Base-by-base conservation (phyloP, 73 alveolate species). In the Paramecium pentaurelia region DNA sequence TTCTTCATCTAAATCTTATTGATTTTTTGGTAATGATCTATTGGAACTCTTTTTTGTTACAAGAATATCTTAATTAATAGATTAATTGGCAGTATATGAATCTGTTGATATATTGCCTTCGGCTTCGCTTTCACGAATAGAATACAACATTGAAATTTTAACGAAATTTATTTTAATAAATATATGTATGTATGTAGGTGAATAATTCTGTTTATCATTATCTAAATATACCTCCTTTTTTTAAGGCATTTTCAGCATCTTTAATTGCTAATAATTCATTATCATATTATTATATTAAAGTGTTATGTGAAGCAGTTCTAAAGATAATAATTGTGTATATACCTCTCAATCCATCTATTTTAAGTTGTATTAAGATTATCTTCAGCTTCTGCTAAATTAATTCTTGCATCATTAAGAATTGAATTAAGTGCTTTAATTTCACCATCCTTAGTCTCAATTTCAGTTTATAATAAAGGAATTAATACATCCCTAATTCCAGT, bases 181-280 rank as follows among this genome's bases (percentile, higher is more conserved):
- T 54, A 54, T 54, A 18, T 18, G 32, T n/a, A 22, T 54, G 22
- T 49, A 14, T 54, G 6, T 18, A 54, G 32, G 70, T 2, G 16
- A 54, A 54, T 54, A n/a, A 54, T 54, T 68, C n/a, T 34, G 16
- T 16, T 34, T 75, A 5, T 80, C 91, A 80, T 80, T 27, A 49
- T 80, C 77, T 80, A 44, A 80, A 80, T 80, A 80, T 80, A 11
- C 89, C 91, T 80, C 91, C 91, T 47, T 80, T 80, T 36, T 80
- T 80, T 47, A 80, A 47, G 34, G 91, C 71, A 80, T 80, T 80
- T 44, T 80, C 91, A 27, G 91, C 91, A 45, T 80, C 91, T 28
- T 80, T 80, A 49, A 80, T 80, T 14, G 58, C 91, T 25, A 80
- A 22, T 47, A 80, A 80, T 80, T 80, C 77, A 47, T 47, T 80